phyloP scores from a whole-genome alignment of 331 rosid species.

The Cucumis variabilis region DNA sequence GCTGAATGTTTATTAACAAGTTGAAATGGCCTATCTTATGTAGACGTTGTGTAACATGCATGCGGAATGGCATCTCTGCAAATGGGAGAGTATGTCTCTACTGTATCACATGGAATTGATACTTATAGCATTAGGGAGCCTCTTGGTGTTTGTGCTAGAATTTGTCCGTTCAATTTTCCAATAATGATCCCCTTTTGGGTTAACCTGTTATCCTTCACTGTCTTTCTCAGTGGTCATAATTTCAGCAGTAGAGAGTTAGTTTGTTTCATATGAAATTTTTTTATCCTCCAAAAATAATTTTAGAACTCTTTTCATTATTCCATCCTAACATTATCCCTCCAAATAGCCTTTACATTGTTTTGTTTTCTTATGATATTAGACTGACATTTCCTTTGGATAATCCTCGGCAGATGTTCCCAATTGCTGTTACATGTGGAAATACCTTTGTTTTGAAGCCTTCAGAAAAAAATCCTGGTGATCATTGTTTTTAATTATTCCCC shows the following conservation, averaged over 20 bases:
- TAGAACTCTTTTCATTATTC: background rate
- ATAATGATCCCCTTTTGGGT: conserved; percentile 99
- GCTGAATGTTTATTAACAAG: conserved; percentile 18
- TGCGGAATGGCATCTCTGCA: conserved; percentile 96
- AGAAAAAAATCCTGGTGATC: conserved; percentile 94
- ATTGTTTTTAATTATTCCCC: conserved; percentile 10
- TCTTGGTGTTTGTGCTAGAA: conserved; percentile 97
- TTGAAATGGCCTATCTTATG: conserved; percentile 37
- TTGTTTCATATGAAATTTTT: background rate
- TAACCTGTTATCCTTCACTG: conserved; percentile 38
- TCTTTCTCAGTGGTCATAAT: background rate
- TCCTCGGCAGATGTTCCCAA: conserved; percentile 87
- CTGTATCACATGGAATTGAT: conserved; percentile 94
- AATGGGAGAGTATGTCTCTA: conserved; percentile 93
- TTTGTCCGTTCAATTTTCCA: conserved; percentile 98
- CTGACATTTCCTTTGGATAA: conserved; percentile 19
- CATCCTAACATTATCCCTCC: background rate
- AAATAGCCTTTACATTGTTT: background rate
- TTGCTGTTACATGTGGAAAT: conserved; percentile 94
- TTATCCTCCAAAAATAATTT: background rate
- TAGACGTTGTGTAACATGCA: conserved; percentile 99
- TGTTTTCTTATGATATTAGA: background rate
- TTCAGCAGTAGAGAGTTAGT: background rate
- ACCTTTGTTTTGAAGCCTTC: conserved; percentile 93
- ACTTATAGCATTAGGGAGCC: conserved; percentile 91